Conservation (phyloP, 1,139 yeast species). For the Protomyces inouyei region DNA sequence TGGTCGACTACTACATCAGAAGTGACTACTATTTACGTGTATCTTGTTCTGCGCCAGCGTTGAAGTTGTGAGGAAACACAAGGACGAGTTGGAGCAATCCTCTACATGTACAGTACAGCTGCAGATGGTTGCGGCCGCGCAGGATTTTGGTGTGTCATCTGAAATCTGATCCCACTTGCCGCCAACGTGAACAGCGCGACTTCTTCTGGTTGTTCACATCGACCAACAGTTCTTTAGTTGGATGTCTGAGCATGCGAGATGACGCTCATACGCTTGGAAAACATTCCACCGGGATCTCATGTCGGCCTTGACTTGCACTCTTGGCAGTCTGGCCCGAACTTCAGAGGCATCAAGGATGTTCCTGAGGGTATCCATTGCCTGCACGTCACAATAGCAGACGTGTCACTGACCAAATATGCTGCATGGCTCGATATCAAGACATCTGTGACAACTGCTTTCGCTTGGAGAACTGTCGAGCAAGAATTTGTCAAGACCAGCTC, state of each 20-base stretch:
- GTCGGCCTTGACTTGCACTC: constrained; percentile 23
- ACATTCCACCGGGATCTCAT: constrained; percentile 15
- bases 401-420: constrained; percentile 7
- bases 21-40: no score
- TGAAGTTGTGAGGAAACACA: no score
- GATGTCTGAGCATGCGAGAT: neutral
- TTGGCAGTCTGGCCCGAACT: constrained; percentile 23
- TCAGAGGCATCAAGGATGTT: constrained; percentile 17
- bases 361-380: constrained; percentile 22
- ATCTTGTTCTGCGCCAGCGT: no score
- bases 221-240: no score
- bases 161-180: no score
- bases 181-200: no score
- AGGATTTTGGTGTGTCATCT: no score
- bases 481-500: neutral
- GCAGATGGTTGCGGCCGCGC: no score
- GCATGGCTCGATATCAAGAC: neutral
- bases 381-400: constrained; percentile 9
- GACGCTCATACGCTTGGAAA: constrained; percentile 1
- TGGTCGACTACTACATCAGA: no score
- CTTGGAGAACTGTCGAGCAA: neutral
- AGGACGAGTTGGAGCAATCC: no score
- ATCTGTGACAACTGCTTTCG: neutral
- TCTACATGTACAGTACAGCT: no score
- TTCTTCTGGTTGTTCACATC: no score